Evolutionary conservation across 352 stramenopile species (phyloP).

Genomic region (Halophytophthora polymorphica): DNA sequence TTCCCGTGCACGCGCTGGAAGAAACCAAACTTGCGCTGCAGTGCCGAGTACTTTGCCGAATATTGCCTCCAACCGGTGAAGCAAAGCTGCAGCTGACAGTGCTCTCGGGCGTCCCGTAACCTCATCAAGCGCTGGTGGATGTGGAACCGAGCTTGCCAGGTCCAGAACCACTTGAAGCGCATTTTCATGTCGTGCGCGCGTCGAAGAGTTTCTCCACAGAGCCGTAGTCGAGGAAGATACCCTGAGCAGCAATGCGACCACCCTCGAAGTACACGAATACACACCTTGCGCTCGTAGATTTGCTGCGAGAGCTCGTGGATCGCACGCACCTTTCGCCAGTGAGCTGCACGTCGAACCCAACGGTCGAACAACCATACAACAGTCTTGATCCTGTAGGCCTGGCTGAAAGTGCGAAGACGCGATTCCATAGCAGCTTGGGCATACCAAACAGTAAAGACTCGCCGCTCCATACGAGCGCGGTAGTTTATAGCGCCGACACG

Average conservation of each 20-base stretch:
- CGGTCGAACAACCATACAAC: constrained; percentile 7
- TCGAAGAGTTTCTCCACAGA: constrained; percentile 10
- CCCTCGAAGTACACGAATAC: constrained; percentile 13
- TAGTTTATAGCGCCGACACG: constrained; percentile 5
- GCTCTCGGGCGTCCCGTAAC: constrained; percentile 3
- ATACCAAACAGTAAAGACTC: constrained; percentile 16
- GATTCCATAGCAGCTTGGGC: constrained; percentile 6
- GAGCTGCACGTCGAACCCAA: constrained; percentile 20
- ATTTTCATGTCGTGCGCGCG: constrained; percentile 7
- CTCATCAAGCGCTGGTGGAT: constrained; percentile 5
- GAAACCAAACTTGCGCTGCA: constrained; percentile 31
- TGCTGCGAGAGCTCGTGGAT: constrained; percentile 17
- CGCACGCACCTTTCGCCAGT: constrained; percentile 25
- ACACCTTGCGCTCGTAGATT: constrained; percentile 19
- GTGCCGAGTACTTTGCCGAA: constrained; percentile 5
- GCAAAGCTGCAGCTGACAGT: background rate
- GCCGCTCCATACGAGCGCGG: constrained; percentile 9
- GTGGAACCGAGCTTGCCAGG: constrained; percentile 13
- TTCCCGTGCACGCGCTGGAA: constrained; percentile 35
- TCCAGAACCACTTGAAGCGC: constrained; percentile 2
- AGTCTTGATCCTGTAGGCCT: background rate
- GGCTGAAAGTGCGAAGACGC: constrained; percentile 2
- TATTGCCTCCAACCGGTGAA: constrained; percentile 19
- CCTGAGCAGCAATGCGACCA: constrained; percentile 15
- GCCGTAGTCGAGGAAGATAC: constrained; percentile 4